Evolutionary conservation across 202 grass and related monocot genomes (phyloP), one percentile per base, ranked within the genome.

Genomic region (Eragrostis tef): DNA sequence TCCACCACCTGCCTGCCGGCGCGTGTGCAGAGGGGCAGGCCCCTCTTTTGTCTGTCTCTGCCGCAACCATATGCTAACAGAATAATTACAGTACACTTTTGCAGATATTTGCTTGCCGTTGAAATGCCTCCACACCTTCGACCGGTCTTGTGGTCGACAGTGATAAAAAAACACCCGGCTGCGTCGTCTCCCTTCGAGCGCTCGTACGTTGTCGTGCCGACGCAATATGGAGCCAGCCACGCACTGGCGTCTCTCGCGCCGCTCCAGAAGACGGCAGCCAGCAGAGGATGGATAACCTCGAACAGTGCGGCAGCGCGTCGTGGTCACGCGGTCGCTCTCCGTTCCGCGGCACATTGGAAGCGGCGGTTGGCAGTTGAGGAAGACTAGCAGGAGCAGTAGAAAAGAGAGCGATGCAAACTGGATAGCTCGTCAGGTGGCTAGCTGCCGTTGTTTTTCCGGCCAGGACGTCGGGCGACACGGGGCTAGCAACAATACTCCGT

Each of bases 121-220:
- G 31, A 2, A 2, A 2, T 34, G 31, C 31, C 5, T 39, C 34
- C 0, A 39, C 34, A 39, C 5, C 34, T 4, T 4, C 34, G 34
- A 39, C n/a, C n/a, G n/a, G n/a, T n/a, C n/a, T n/a, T n/a, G 3
- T 6, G 34, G 3, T 39, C 34, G 31, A 34, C 1, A 34, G 31
- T 34, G 31, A 39, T 5, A 39, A 39, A 39, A 39, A 39, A 39
- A 39, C 34, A 5, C 34, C 34, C 34, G 34, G 34, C 34, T 39
- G 34, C 34, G 2, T 2, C 2, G 34, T n/a, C 34, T 26, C 25
- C 57, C 22, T 25, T 61, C 11, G 58, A 61, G 22, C 58, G 22
- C 58, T 61, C 58, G 58, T 61, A 61, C 58, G 58, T 61, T 27
- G 58, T 61, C 58, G 58, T 61, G 58, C 58, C 58, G 58, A 61